Evolutionary conservation across 331 rosid genomes (phyloP).

Genomic region (Quercus phellos): DNA sequence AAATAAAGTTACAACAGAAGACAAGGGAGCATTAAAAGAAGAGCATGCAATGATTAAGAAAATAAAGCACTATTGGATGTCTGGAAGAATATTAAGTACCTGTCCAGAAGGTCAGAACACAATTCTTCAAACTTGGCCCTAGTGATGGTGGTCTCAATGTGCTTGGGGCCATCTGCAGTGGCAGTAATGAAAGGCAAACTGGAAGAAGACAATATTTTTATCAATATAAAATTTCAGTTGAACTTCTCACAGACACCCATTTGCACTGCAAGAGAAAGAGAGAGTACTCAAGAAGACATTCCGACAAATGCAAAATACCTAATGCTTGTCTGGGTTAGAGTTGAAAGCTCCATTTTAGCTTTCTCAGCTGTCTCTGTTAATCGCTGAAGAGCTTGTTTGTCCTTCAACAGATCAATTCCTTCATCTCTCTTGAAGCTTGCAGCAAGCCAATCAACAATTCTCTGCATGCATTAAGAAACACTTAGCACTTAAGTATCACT

Average conservation of each 20-base stretch:
- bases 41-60: too few species aligned
- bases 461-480: conserved; percentile 24
- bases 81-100: conserved; percentile 19
- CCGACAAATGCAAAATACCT: conserved; percentile 25
- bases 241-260: too few species aligned
- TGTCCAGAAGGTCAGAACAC: conserved; percentile 51
- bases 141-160: conserved; percentile 52
- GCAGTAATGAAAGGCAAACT: conserved; percentile 63
- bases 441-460: conserved; percentile 64
- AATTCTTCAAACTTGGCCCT: conserved; percentile 58
- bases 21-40: too few species aligned
- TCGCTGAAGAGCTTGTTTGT: conserved; percentile 61
- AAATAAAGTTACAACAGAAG: too few species aligned
- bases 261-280: too few species aligned
- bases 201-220: conserved; percentile 7
- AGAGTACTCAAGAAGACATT: not conserved
- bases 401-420: conserved; percentile 53
- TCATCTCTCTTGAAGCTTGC: conserved; percentile 44
- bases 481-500: not conserved
- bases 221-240: too few species aligned
- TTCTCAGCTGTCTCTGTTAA: conserved; percentile 61
- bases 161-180: conserved; percentile 56
- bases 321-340: conserved; percentile 51
- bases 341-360: conserved; percentile 59
- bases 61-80: too few species aligned